These are phyloP conservation scores for Coemansia linderi DNA, from an alignment of 371 early-diverging fungal species.

Conservation along the genomic window DNA sequence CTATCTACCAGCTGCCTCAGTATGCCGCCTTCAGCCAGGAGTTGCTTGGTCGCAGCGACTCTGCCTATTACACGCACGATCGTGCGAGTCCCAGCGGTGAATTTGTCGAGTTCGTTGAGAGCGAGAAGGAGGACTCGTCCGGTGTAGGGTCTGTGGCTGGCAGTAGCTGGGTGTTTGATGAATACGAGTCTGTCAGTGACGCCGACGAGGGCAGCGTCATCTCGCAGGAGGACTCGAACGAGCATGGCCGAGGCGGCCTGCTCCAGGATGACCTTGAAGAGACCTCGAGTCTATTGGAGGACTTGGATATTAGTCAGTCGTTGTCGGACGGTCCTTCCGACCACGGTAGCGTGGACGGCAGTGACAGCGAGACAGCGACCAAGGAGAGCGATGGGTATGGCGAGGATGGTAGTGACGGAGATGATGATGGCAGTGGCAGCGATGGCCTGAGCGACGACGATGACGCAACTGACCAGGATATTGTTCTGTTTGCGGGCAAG, in stretches of 20 bases:
- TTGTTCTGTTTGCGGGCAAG: slow-evolving; percentile 43
- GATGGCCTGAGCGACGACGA: background rate
- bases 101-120: slow-evolving; percentile 12
- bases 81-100: slow-evolving; percentile 5
- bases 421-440: background rate
- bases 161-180: slow-evolving; percentile 12
- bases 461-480: slow-evolving; percentile 28
- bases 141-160: background rate
- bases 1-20: slow-evolving; percentile 18
- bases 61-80: background rate
- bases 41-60: slow-evolving; percentile 7
- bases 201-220: slow-evolving; percentile 30
- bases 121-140: background rate
- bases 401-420: background rate
- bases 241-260: background rate
- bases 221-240: slow-evolving; percentile 39
- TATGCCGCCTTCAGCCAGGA: slow-evolving; percentile 24
- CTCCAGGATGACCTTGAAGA: slow-evolving; percentile 15
- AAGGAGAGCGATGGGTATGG: slow-evolving; percentile 1
- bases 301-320: slow-evolving; percentile 4
- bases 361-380: slow-evolving; percentile 3
- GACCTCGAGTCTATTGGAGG: slow-evolving; percentile 12
- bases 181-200: background rate
- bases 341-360: background rate
- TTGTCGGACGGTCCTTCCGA: background rate